These are phyloP conservation scores for Coccomyxa sp. DNA, from an alignment of 139 green algal genomes.

Conservation along the genomic window DNA sequence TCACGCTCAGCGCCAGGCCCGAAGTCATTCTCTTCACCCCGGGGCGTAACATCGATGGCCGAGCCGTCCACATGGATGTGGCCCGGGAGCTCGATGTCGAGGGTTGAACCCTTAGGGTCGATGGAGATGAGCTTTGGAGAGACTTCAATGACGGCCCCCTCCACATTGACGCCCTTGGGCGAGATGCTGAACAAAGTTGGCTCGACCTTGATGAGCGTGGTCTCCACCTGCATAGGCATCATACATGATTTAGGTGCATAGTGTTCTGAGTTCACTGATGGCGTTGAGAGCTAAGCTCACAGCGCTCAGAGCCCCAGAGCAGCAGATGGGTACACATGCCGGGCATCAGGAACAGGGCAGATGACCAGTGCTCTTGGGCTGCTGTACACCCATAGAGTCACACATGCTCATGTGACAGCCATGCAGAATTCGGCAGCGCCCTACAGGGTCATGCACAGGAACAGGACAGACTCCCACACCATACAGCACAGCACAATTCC, in stretches of 20 bases:
- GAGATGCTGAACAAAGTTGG: background rate
- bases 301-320: background rate
- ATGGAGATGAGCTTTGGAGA: background rate
- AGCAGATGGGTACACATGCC: background rate
- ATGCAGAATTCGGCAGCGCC: too few relatives aligned
- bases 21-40: too few relatives aligned
- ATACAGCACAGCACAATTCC: too few relatives aligned
- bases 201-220: background rate
- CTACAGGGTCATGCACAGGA: too few relatives aligned
- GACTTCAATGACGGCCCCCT: background rate
- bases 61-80: constrained; percentile 3
- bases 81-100: background rate
- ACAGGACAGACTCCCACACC: too few relatives aligned
- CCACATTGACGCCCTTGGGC: background rate
- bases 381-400: too few relatives aligned
- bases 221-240: background rate
- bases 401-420: too few relatives aligned
- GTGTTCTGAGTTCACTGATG: background rate
- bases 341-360: background rate
- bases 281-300: background rate
- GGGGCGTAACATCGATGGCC: background rate
- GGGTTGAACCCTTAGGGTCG: background rate
- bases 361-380: background rate
- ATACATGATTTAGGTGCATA: background rate
- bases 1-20: too few relatives aligned